phyloP scores from a whole-genome alignment of 2,329 filamentous ascomycete species.

The Curvularia hawaiiensis region DNA sequence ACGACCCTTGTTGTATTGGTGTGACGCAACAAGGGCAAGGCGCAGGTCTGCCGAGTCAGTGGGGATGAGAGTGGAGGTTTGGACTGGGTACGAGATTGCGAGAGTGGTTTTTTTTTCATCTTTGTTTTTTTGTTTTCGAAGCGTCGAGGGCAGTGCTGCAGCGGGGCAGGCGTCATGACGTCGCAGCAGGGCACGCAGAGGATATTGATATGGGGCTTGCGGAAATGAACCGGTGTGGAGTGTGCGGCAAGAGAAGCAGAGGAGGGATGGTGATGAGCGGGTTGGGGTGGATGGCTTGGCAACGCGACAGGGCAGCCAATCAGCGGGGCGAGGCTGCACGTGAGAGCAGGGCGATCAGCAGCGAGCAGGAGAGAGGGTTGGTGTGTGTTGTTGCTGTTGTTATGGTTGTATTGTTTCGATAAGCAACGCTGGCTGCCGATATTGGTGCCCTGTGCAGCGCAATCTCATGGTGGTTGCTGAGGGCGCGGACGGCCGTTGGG shows the following conservation, averaged over 20 bases:
- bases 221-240: conserved; percentile 12
- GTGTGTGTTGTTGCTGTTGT: not conserved
- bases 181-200: not conserved
- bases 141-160: conserved; percentile 4
- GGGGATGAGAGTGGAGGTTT: too few species aligned
- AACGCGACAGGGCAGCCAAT: conserved; percentile 12
- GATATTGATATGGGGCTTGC: not conserved
- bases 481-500: conserved; percentile 3
- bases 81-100: conserved; percentile 5
- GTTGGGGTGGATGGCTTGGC: conserved; percentile 1
- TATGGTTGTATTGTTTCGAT: not conserved
- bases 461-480: not conserved
- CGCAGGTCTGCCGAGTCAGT: conserved; percentile 8
- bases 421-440: not conserved
- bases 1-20: conserved; percentile 4
- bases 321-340: not conserved
- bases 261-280: conserved; percentile 2
- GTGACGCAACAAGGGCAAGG: conserved; percentile 8
- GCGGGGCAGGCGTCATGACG: conserved; percentile 7
- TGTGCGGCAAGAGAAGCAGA: conserved; percentile 4
- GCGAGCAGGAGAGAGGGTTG: not conserved
- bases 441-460: not conserved
- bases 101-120: not conserved
- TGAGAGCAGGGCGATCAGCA: not conserved
- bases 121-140: not conserved